Conservation (phyloP, 2,329 filamentous ascomycete genomes). For the Aspergillus chevalieri region DNA sequence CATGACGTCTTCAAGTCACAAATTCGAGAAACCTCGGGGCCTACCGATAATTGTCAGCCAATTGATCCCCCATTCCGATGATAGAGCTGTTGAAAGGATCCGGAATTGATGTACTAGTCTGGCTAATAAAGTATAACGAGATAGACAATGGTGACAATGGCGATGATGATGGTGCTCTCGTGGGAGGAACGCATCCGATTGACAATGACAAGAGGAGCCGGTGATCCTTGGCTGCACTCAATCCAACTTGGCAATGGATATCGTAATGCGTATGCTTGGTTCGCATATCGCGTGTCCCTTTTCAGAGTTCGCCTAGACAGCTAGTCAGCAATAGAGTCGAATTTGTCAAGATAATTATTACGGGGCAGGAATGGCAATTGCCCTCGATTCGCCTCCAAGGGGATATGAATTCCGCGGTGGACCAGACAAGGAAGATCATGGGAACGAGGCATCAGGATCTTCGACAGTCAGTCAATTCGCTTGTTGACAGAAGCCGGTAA, state of each 20-base stretch:
- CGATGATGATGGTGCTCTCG: neutral
- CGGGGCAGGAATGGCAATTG: too few species aligned
- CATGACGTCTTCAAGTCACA: neutral
- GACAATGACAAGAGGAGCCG: neutral
- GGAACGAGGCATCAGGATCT: too few species aligned
- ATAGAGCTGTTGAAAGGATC: neutral
- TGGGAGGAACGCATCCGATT: neutral
- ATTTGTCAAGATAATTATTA: too few species aligned
- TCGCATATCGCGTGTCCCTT: too few species aligned
- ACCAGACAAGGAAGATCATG: too few species aligned
- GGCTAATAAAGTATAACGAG: neutral
- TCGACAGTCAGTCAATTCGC: too few species aligned
- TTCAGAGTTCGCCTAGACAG: too few species aligned
- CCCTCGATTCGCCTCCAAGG: too few species aligned
- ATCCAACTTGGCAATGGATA: neutral
- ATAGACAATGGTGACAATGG: neutral
- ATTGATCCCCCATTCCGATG: neutral
- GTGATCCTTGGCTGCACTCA: neutral
- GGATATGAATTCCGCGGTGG: too few species aligned
- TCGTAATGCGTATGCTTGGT: too few species aligned
- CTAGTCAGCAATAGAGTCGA: too few species aligned
- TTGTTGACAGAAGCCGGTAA: too few species aligned
- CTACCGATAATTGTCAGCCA: neutral
- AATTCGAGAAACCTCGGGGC: neutral
- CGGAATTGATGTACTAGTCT: neutral